A percentile compares a stretch with the other conserved stretches of the same genome.
Conservation (phyloP, 1,284 basidiomycete genomes). For the Bjerkandera adusta region DNA sequence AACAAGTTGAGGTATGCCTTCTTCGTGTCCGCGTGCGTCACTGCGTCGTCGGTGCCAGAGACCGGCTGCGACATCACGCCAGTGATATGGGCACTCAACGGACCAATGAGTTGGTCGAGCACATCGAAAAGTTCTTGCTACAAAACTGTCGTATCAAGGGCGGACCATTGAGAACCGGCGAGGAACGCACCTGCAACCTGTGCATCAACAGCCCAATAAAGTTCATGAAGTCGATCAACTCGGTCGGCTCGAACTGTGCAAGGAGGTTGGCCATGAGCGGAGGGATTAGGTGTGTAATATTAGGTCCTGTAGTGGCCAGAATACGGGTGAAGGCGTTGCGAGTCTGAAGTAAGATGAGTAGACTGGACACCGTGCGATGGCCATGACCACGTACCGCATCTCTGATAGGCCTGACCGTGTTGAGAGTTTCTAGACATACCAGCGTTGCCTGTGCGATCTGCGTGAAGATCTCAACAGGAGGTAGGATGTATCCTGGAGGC, state of each 20-base stretch:
- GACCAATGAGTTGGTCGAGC: slow-evolving; percentile 87
- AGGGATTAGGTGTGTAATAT: slow-evolving; percentile 80
- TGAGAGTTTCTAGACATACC: slow-evolving; percentile 87
- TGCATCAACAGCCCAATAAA: slow-evolving; percentile 93
- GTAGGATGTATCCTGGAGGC: slow-evolving; percentile 65
- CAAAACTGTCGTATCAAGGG: slow-evolving; percentile 7
- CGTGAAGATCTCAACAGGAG: slow-evolving; percentile 81
- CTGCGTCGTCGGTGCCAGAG: slow-evolving; percentile 88
- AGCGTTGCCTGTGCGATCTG: slow-evolving; percentile 90
- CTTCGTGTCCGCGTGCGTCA: slow-evolving; percentile 84
- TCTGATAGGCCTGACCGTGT: slow-evolving; percentile 82
- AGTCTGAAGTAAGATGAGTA: slow-evolving; percentile 50
- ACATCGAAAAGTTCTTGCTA: slow-evolving; percentile 81
- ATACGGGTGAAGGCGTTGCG: slow-evolving; percentile 94
- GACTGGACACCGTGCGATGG: too few species aligned
- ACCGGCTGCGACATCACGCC: slow-evolving; percentile 80
- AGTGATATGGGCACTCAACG: slow-evolving; percentile 84
- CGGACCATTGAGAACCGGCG: slow-evolving; percentile 11
- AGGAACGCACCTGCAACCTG: slow-evolving; percentile 76
- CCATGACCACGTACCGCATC: too few species aligned
- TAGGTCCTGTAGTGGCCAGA: slow-evolving; percentile 84
- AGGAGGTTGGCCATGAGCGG: slow-evolving; percentile 87
- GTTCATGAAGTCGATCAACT: slow-evolving; percentile 94
- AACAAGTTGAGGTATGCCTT: slow-evolving; percentile 88
- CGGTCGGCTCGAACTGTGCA: slow-evolving; percentile 87